Evolutionary conservation across 495 filamentous ascomycete species (phyloP).

Genomic region (Penicillium paxilli): DNA sequence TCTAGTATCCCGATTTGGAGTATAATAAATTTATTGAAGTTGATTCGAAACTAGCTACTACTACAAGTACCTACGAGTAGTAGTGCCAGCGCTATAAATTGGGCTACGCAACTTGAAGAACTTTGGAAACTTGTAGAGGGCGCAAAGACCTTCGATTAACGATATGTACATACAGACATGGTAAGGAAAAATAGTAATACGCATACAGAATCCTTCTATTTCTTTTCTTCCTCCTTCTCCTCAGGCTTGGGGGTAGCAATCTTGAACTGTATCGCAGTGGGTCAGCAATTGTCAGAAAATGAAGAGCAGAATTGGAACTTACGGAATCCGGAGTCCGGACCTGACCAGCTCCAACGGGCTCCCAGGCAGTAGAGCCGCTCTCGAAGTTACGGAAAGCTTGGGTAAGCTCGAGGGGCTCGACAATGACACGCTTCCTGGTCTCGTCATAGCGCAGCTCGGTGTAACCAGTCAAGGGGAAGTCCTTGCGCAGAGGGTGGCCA

Average conservation of each 20-base stretch:
- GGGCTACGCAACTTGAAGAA: too few species aligned
- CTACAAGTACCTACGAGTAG: too few species aligned
- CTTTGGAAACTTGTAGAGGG: not conserved
- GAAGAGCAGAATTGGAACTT: slow-evolving; percentile 10
- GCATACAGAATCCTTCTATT: slow-evolving; percentile 60
- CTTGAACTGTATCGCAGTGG: slow-evolving; percentile 62
- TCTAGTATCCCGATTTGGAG: too few species aligned
- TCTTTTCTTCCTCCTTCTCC: slow-evolving; percentile 89
- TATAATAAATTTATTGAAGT: too few species aligned
- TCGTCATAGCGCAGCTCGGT: slow-evolving; percentile 98
- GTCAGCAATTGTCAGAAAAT: slow-evolving; percentile 4
- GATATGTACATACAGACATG: slow-evolving; percentile 50
- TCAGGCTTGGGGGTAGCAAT: slow-evolving; percentile 94
- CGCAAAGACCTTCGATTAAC: slow-evolving; percentile 34
- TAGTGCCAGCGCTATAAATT: too few species aligned
- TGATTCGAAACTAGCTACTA: too few species aligned
- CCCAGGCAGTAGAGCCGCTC: slow-evolving; percentile 72
- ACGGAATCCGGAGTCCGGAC: slow-evolving; percentile 79
- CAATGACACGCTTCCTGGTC: slow-evolving; percentile 99
- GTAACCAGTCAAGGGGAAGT: slow-evolving; percentile 97
- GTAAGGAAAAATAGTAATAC: slow-evolving; percentile 34
- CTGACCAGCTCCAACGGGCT: slow-evolving; percentile 82
- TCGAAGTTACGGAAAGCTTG: slow-evolving; percentile 99
- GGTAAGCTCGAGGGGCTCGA: slow-evolving; percentile 94
- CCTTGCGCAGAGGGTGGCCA: slow-evolving; percentile 94